Evolutionary conservation across 352 stramenopile species (phyloP).

Genomic region (Phytopythium aichiense): DNA sequence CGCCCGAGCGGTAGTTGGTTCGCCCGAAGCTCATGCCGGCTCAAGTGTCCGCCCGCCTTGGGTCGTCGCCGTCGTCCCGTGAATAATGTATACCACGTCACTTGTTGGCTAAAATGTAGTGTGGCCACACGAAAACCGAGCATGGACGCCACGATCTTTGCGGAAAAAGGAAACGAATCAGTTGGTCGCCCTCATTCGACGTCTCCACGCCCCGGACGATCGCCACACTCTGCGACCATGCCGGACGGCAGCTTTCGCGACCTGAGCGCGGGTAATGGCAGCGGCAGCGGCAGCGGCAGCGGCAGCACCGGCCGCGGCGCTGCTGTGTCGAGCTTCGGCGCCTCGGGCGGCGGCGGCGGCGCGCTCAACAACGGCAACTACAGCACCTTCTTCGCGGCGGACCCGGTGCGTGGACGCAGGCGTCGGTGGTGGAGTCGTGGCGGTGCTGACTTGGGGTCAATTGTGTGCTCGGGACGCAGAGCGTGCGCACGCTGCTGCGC

Average conservation of each 20-base stretch:
- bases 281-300: slow-evolving; percentile 19
- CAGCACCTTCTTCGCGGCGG: slow-evolving; percentile 57
- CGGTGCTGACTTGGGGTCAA: neutral
- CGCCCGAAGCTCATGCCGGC: slow-evolving; percentile 75
- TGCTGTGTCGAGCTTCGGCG: slow-evolving; percentile 22
- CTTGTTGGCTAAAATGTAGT: neutral
- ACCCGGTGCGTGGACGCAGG: slow-evolving; percentile 32
- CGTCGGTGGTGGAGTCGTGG: neutral
- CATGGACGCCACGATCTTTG: neutral
- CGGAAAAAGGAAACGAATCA: neutral
- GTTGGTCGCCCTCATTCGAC: neutral
- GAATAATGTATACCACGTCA: slow-evolving; percentile 1
- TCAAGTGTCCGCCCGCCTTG: neutral
- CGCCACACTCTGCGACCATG: neutral
- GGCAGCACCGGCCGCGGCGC: slow-evolving; percentile 12
- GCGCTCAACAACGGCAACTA: slow-evolving; percentile 49
- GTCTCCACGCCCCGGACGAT: neutral
- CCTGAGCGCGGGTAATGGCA: slow-evolving; percentile 11
- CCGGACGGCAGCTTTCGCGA: slow-evolving; percentile 40
- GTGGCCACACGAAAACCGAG: neutral
- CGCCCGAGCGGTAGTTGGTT: slow-evolving; percentile 83
- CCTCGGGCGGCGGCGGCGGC: slow-evolving; percentile 16
- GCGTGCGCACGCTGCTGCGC: slow-evolving; percentile 55
- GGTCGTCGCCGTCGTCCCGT: neutral
- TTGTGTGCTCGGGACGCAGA: slow-evolving; percentile 23